Percentiles rank a stretch among this genome's conserved stretches.
phyloP scores from a whole-genome alignment of 2,329 filamentous ascomycete species.

The Cordyceps cateniannulata region DNA sequence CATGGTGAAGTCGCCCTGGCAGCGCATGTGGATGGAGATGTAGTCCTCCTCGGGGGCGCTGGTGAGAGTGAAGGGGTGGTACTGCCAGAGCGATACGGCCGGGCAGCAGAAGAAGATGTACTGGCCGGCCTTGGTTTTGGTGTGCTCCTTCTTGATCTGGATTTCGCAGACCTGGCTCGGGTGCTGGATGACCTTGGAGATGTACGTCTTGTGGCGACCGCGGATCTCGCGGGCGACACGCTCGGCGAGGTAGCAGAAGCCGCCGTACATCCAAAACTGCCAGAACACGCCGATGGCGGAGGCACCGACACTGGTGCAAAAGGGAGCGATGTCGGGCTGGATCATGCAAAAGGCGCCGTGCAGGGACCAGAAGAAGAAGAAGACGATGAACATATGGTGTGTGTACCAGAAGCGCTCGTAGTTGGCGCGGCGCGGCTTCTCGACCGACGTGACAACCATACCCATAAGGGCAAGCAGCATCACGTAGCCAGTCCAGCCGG shows the following conservation, averaged over 20 bases:
- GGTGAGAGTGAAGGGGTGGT: slow-evolving; percentile 81
- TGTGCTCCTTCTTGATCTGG: slow-evolving; percentile 86
- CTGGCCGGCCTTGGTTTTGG: slow-evolving; percentile 73
- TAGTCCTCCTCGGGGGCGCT: slow-evolving; percentile 86
- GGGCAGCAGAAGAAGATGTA: slow-evolving; percentile 89
- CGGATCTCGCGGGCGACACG: slow-evolving; percentile 71
- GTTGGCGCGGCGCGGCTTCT: slow-evolving; percentile 72
- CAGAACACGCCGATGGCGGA: slow-evolving; percentile 72
- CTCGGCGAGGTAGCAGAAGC: slow-evolving; percentile 74
- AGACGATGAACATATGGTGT: slow-evolving; percentile 80
- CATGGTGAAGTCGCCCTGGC: slow-evolving; percentile 76
- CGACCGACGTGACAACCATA: slow-evolving; percentile 71
- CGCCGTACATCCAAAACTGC: slow-evolving; percentile 85
- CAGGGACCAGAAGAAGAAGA: slow-evolving; percentile 88
- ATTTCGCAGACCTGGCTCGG: slow-evolving; percentile 86
- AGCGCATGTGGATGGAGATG: slow-evolving; percentile 78
- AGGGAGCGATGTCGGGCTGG: slow-evolving; percentile 73
- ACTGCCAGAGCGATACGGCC: slow-evolving; percentile 80
- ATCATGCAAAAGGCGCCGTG: slow-evolving; percentile 91
- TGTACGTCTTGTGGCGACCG: slow-evolving; percentile 75
- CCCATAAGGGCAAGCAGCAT: slow-evolving; percentile 74
- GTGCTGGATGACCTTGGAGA: slow-evolving; percentile 85
- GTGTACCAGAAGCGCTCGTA: slow-evolving; percentile 90
- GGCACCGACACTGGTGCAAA: slow-evolving; percentile 62
- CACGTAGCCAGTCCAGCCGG: slow-evolving; percentile 80